A percentile compares a stretch with the other conserved stretches of the same genome.
Conservation (phyloP, 495 filamentous ascomycete species). For the Choiromyces venosus region DNA sequence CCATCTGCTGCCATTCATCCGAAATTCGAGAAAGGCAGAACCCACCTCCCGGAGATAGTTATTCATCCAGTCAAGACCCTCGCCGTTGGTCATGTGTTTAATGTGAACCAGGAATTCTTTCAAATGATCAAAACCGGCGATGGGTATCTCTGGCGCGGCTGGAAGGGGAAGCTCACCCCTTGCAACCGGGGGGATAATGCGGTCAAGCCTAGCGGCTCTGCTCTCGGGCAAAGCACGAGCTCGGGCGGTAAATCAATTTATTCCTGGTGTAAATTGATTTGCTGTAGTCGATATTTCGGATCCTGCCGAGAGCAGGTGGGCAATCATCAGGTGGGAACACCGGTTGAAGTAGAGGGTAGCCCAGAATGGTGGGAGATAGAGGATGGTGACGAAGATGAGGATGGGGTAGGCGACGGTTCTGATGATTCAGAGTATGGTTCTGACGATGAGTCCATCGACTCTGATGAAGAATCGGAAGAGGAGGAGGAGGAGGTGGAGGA, state of each 20-base stretch:
- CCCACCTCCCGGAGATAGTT: slow-evolving; percentile 14
- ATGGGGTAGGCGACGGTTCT: neutral
- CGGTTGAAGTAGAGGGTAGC: neutral
- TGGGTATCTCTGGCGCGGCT: slow-evolving; percentile 23
- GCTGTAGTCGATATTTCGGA: no score
- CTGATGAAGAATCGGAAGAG: slow-evolving; percentile 18
- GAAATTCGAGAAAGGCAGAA: neutral
- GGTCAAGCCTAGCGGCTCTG: slow-evolving; percentile 12
- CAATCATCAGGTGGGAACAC: neutral
- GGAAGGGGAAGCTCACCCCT: slow-evolving; percentile 21
- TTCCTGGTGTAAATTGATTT: neutral
- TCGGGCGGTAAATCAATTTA: neutral
- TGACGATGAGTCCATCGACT: slow-evolving; percentile 13
- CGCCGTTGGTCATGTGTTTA: neutral
- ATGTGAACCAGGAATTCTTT: slow-evolving; percentile 8
- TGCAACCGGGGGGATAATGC: neutral
- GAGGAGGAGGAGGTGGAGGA: slow-evolving; percentile 11
- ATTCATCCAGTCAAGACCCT: slow-evolving; percentile 19
- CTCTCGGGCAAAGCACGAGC: slow-evolving; percentile 4
- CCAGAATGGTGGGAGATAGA: slow-evolving; percentile 30
- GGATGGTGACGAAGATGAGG: slow-evolving; percentile 7
- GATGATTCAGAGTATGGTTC: neutral
- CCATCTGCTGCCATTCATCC: neutral
- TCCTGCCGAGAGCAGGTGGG: no score
- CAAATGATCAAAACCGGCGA: slow-evolving; percentile 4